Conservation (phyloP, 371 early-diverging fungal species). For the Apophysomyces elegans region DNA sequence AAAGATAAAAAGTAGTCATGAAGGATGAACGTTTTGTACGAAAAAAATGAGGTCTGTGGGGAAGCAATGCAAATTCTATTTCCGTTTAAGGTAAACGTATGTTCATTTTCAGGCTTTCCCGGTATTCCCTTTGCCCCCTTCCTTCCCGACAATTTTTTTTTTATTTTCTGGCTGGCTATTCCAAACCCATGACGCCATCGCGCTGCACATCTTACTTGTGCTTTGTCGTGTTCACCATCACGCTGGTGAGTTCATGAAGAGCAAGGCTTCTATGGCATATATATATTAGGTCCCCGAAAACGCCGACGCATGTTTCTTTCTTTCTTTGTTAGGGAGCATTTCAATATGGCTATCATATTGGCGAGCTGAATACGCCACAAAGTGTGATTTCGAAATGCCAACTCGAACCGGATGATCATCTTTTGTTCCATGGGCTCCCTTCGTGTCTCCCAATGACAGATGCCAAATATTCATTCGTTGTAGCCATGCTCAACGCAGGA, state of each 20-base stretch:
- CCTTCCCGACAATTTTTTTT: background rate
- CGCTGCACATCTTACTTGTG: constrained; percentile 35
- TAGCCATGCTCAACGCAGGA: constrained; percentile 76
- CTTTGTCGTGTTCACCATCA: constrained; percentile 46
- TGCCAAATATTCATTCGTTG: constrained; percentile 69
- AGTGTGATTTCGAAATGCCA: constrained; percentile 69
- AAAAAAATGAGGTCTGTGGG: no score
- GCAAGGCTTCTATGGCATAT: no score
- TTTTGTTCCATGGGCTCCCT: constrained; percentile 46
- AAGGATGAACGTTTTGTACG: no score
- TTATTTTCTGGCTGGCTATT: constrained; percentile 11
- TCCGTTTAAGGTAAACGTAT: background rate
- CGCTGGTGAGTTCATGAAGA: constrained; percentile 31
- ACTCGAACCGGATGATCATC: constrained; percentile 20
- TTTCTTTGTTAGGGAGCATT: constrained; percentile 55
- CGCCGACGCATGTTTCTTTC: background rate
- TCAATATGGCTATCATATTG: constrained; percentile 85
- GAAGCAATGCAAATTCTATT: no score
- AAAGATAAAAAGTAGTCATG: no score
- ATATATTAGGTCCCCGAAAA: constrained; percentile 1
- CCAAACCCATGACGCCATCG: background rate
- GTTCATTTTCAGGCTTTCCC: background rate
- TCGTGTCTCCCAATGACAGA: constrained; percentile 85
- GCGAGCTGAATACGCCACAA: constrained; percentile 81
- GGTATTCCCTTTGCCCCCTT: background rate